Base-by-base conservation (phyloP, 192 early-diverging fungal species). In the Coemansia sp. region DNA sequence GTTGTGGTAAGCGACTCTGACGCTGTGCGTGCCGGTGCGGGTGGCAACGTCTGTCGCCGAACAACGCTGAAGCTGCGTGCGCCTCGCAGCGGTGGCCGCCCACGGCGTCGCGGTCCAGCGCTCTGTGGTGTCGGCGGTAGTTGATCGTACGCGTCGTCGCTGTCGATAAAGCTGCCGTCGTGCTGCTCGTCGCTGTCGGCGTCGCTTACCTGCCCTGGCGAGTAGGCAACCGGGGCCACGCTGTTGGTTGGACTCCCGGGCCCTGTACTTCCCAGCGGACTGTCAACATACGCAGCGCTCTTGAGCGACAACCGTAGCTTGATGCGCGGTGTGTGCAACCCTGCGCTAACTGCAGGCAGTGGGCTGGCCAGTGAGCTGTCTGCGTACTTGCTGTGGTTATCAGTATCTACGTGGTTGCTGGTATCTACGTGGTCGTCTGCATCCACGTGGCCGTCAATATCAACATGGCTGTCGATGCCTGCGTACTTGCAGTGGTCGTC, bases 281-380 rank as follows among this genome's bases (percentile, higher is more conserved):
- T 36, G 21, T 51, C 57, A 24, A 23, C 25, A 42, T 37, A 20
- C 44, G 24, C 31, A 7, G 67, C 55, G 11, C 24, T 72, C 54
- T 79, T 79, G 24, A 79, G 42, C 38, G 76, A 79, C 18, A 79
- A 57, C 31, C 63, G 66, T 47, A 79, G 67, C 58, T 62, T 65
- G 23, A 79, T 72, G 3, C 70, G 70, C 21, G 76, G 76, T 38
- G 67, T 69, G 21, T 42, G 51, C 46, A 34, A 14, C 9, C 40
- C 40, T 42, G 40, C 12, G 40, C 40, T 42, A n/a, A n/a, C 40
- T n/a, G 28, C 28, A 31, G 28, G 28, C 28, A 31, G 28, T 31
- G 28, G 28, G 7, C 28, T 31, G 28, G 6, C 6, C 28, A 31
- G 28, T 31, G 28, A 31, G 28, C 28, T 31, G 1, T 7, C 28